Conservation (phyloP, 2,329 filamentous ascomycete species). For the Ceratocystis ficicola region DNA sequence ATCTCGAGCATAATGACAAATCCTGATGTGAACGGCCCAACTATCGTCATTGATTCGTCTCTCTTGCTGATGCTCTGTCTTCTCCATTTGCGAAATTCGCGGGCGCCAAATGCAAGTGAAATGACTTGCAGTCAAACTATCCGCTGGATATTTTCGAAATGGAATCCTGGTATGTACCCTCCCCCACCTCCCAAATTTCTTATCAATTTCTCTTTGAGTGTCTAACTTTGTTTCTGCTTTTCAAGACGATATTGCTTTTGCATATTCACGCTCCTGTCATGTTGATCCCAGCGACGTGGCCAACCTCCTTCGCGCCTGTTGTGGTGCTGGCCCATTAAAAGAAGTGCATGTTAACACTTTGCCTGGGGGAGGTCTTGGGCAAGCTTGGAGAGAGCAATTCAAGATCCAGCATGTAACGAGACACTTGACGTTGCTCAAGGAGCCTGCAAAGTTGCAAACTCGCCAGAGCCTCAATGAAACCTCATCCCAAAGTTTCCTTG, state of each 20-base stretch:
- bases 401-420: conserved; percentile 36
- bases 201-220: no score
- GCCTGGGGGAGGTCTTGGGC: conserved; percentile 39
- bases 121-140: conserved; percentile 59
- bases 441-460: conserved; percentile 23
- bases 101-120: conserved; percentile 56
- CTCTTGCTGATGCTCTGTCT: conserved; percentile 59
- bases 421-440: conserved; percentile 45
- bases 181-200: no score
- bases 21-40: conserved; percentile 71
- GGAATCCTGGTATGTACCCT: conserved; percentile 58
- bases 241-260: conserved; percentile 53
- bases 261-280: conserved; percentile 51
- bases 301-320: conserved; percentile 56
- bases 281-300: conserved; percentile 54
- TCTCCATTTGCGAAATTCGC: conserved; percentile 51
- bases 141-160: conserved; percentile 69
- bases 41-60: conserved; percentile 65
- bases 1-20: conserved; percentile 61
- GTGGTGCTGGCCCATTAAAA: conserved; percentile 38
- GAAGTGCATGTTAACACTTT: conserved; percentile 29
- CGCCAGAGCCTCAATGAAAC: not conserved
- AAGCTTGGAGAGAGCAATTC: conserved; percentile 37
- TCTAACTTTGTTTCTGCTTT: conserved; percentile 19
- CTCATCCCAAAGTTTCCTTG: not conserved